These are phyloP conservation scores for Quercus berberidifolia DNA, from an alignment of 306 rosid species.

Conservation along the genomic window DNA sequence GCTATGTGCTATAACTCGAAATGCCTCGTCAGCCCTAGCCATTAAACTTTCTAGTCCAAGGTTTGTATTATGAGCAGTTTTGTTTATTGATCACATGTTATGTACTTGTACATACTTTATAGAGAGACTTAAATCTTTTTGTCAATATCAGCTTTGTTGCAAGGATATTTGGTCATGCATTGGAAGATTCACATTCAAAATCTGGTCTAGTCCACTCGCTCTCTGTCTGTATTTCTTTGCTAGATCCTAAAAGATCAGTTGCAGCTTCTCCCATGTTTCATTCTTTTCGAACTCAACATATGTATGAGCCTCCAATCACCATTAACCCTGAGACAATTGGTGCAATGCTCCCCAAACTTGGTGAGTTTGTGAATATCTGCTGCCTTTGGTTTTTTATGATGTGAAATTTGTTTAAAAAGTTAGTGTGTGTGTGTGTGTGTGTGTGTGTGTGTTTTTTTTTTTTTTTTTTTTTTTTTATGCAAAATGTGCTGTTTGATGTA, in stretches of 20 bases:
- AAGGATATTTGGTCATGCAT: slow-evolving; percentile 75
- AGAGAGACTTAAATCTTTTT: slow-evolving; percentile 12
- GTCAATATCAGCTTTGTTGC: slow-evolving; percentile 62
- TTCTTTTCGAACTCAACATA: slow-evolving; percentile 85
- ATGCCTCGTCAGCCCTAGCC: slow-evolving; percentile 86
- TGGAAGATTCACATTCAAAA: slow-evolving; percentile 83
- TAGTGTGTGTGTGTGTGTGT: background rate
- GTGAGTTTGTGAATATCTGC: slow-evolving; percentile 38
- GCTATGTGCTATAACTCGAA: slow-evolving; percentile 77
- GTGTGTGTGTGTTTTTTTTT: too few species aligned
- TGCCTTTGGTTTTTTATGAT: slow-evolving; percentile 5
- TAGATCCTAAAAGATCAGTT: slow-evolving; percentile 86
- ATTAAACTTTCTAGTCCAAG: slow-evolving; percentile 89
- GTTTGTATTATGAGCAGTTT: slow-evolving; percentile 44
- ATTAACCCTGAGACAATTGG: slow-evolving; percentile 76
- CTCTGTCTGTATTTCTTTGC: slow-evolving; percentile 88
- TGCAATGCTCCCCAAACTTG: slow-evolving; percentile 87
- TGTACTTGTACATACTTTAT: background rate
- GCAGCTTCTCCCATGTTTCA: slow-evolving; percentile 67
- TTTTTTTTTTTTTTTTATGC: background rate
- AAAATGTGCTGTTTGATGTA: background rate
- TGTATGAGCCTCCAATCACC: slow-evolving; percentile 73
- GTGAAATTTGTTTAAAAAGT: background rate
- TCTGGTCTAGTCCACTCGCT: slow-evolving; percentile 87
- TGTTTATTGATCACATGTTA: background rate